These are phyloP conservation scores for Zygotorulaspora mrakii DNA, from an alignment of 1,139 yeast genomes.

Conservation along the genomic window DNA sequence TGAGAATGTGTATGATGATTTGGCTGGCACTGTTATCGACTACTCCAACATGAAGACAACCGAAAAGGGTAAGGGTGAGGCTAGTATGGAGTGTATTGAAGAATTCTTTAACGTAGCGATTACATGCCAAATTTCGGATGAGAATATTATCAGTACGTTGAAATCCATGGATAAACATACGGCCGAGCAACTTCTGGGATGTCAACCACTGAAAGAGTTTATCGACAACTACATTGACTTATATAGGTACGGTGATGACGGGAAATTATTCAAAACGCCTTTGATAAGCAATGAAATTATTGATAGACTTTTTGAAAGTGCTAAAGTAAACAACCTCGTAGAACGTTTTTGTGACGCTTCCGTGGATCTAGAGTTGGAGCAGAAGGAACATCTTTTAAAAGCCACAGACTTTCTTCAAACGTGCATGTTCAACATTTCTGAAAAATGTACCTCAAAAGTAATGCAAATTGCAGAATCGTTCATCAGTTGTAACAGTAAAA, in stretches of 20 bases:
- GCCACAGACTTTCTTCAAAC: constrained; percentile 27
- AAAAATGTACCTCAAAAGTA: constrained; percentile 13
- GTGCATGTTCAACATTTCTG: constrained; percentile 21
- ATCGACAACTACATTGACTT: constrained; percentile 33
- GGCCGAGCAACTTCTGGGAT: constrained; percentile 20
- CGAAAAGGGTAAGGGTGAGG: constrained; percentile 21
- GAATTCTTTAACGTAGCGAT: constrained; percentile 29
- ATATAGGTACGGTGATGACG: constrained; percentile 30
- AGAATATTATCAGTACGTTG: constrained; percentile 22
- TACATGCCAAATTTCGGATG: constrained; percentile 21
- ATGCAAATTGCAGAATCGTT: constrained; percentile 19
- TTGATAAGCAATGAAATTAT: constrained; percentile 38
- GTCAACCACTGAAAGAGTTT: constrained; percentile 34
- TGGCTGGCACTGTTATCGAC: constrained; percentile 31
- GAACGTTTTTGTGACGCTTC: constrained; percentile 32
- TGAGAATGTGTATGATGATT: constrained; percentile 27
- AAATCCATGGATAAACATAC: constrained; percentile 22
- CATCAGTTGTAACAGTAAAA: constrained; percentile 13
- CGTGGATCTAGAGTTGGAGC: constrained; percentile 27
- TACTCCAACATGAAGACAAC: constrained; percentile 32
- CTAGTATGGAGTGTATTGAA: constrained; percentile 32
- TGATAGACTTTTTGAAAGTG: constrained; percentile 31
- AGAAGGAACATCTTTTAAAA: constrained; percentile 23
- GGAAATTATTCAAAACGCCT: constrained; percentile 29
- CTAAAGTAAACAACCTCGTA: constrained; percentile 23